A percentile compares a stretch with the other conserved stretches of the same genome.
Evolutionary conservation across 495 filamentous ascomycete species (phyloP).

Genomic region (Aspergillus leporis): DNA sequence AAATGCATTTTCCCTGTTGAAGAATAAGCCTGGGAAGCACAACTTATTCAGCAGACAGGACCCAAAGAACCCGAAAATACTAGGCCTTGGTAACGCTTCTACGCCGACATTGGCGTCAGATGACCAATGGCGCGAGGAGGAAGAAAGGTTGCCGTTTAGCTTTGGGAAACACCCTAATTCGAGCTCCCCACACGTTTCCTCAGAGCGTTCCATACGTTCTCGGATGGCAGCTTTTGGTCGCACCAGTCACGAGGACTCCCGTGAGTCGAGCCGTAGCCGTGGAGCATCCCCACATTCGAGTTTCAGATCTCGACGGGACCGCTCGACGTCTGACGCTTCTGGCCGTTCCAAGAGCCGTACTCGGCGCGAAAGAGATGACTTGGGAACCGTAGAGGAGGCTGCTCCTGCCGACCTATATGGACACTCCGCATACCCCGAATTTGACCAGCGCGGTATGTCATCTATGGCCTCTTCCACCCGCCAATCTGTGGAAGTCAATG

Average conservation of each 20-base stretch:
- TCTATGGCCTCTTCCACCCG: constrained; percentile 40
- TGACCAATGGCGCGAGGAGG: constrained; percentile 49
- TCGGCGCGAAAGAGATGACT: constrained; percentile 48
- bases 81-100: constrained; percentile 63
- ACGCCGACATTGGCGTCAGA: constrained; percentile 45
- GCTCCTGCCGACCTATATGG: constrained; percentile 28
- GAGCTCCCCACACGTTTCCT: constrained; percentile 43
- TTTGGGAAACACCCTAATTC: constrained; percentile 42
- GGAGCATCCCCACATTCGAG: constrained; percentile 36
- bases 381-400: constrained; percentile 40
- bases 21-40: constrained; percentile 64
- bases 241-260: constrained; percentile 40
- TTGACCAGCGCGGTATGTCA: constrained; percentile 26
- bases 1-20: constrained; percentile 68
- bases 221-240: constrained; percentile 36
- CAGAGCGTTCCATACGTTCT: constrained; percentile 34
- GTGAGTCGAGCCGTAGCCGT: constrained; percentile 45
- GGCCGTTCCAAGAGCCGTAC: constrained; percentile 58
- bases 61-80: constrained; percentile 67
- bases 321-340: constrained; percentile 63
- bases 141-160: constrained; percentile 37
- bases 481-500: constrained; percentile 40
- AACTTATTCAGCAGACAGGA: constrained; percentile 56
- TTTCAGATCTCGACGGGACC: constrained; percentile 50
- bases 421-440: constrained; percentile 27